Percentiles rank a stretch among this genome's conserved stretches.
Conservation (phyloP, 148 eudicot genomes). For the Rhododendron ferrugineum region DNA sequence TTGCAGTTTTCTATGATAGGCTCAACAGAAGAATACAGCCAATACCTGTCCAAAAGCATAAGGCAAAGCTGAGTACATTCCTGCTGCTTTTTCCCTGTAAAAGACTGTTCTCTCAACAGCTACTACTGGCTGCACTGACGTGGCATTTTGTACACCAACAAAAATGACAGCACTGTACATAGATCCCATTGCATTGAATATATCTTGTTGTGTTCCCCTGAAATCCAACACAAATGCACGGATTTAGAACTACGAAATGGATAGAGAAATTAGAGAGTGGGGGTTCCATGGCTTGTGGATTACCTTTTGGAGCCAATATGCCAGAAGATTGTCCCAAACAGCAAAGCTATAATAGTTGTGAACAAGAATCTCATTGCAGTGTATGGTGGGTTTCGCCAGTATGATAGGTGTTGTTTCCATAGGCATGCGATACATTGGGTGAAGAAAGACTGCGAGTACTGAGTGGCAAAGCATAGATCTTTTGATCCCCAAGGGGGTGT, state of each 20-base stretch:
- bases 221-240: background rate
- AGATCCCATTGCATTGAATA: too few species aligned
- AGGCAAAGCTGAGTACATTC: too few species aligned
- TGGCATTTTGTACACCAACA: too few species aligned
- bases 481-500: conserved; percentile 41
- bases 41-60: too few species aligned
- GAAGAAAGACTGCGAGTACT: conserved; percentile 38
- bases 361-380: conserved; percentile 52
- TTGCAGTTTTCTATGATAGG: background rate
- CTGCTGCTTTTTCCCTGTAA: too few species aligned
- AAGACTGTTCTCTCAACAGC: too few species aligned
- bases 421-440: conserved; percentile 51
- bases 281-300: background rate
- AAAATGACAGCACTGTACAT: too few species aligned
- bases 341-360: conserved; percentile 34
- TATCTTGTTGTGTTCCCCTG: too few species aligned
- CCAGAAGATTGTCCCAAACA: conserved; percentile 60
- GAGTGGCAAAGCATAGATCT: conserved; percentile 43
- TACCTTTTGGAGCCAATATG: conserved; percentile 41
- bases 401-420: conserved; percentile 58
- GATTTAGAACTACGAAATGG: background rate
- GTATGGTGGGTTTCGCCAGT: conserved; percentile 58
- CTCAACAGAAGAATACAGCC: background rate
- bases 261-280: background rate
- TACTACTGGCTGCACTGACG: too few species aligned